A percentile compares a stretch with the other conserved stretches of the same genome.
phyloP scores from a whole-genome alignment of 805 yeast genomes.

The Hanseniaspora jakobsenii region DNA sequence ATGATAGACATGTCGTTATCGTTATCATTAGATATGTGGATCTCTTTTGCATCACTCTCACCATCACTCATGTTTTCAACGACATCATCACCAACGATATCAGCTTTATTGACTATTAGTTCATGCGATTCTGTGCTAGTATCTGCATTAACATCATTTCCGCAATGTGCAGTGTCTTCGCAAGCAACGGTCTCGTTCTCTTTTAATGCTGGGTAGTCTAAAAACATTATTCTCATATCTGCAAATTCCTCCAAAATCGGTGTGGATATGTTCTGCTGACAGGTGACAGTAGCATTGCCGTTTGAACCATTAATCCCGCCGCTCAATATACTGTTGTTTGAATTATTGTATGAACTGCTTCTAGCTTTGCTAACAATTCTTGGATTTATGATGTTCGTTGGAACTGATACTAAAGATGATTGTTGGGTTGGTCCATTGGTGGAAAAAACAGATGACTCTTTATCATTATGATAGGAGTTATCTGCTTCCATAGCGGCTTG shows the following conservation, averaged over 20 bases:
- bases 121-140: background rate
- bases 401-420: constrained; percentile 6
- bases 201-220: constrained; percentile 13
- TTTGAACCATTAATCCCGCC: constrained; percentile 3
- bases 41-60: background rate
- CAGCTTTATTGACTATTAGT: background rate
- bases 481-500: too few species aligned
- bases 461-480: too few species aligned
- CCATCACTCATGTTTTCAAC: background rate
- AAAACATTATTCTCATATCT: constrained; percentile 12
- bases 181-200: constrained; percentile 1
- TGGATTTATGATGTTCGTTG: constrained; percentile 9
- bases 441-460: too few species aligned
- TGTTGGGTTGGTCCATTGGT: too few species aligned
- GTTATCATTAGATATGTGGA: background rate
- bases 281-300: too few species aligned
- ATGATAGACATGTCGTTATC: background rate
- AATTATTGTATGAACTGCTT: too few species aligned
- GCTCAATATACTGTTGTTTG: too few species aligned
- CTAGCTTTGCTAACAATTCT: constrained; percentile 6
- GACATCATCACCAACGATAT: too few species aligned
- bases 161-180: background rate
- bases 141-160: too few species aligned
- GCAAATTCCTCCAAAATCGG: constrained; percentile 16
- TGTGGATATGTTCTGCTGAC: too few species aligned